A percentile compares a stretch with the other conserved stretches of the same genome.
Evolutionary conservation across 2,329 filamentous ascomycete genomes (phyloP).

Genomic region (Allantophomopsis lycopodina): DNA sequence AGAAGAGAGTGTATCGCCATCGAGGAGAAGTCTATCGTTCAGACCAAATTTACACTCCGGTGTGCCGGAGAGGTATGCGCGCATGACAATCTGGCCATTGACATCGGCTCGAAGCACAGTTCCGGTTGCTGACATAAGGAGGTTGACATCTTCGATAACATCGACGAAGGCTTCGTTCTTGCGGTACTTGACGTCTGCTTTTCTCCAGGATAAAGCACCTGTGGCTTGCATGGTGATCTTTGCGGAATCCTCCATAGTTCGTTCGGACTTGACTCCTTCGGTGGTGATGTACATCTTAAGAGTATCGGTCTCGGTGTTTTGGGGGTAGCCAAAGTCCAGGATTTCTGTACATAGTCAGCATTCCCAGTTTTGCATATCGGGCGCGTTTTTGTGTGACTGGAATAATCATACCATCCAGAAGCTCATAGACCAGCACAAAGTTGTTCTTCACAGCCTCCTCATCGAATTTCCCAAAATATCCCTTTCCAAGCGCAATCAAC

Average conservation of each 20-base stretch:
- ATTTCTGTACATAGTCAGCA: constrained; percentile 51
- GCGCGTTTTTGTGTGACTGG: neutral
- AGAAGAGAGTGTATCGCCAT: constrained; percentile 53
- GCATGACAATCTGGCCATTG: constrained; percentile 96
- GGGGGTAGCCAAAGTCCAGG: constrained; percentile 95
- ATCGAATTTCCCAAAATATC: constrained; percentile 98
- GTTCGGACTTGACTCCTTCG: constrained; percentile 90
- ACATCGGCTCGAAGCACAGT: constrained; percentile 92
- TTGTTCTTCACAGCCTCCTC: constrained; percentile 99
- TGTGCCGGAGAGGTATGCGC: constrained; percentile 89
- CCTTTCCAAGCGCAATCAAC: constrained; percentile 76
- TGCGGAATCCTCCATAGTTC: constrained; percentile 78
- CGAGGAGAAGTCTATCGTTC: constrained; percentile 88
- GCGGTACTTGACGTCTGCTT: constrained; percentile 95
- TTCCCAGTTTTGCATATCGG: neutral
- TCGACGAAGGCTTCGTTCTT: constrained; percentile 99
- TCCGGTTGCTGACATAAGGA: constrained; percentile 96
- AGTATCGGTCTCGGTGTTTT: constrained; percentile 97
- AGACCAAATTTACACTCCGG: constrained; percentile 98
- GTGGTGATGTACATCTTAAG: constrained; percentile 99
- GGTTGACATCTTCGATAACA: constrained; percentile 97
- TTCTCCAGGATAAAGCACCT: constrained; percentile 89
- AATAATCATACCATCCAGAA: constrained; percentile 61
- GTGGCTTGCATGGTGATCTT: constrained; percentile 99
- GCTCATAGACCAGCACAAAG: constrained; percentile 96